Evolutionary conservation across 148 eudicot genomes (phyloP), one percentile per base, ranked within the genome.

Genomic region (Mesembryanthemum crystallinum): DNA sequence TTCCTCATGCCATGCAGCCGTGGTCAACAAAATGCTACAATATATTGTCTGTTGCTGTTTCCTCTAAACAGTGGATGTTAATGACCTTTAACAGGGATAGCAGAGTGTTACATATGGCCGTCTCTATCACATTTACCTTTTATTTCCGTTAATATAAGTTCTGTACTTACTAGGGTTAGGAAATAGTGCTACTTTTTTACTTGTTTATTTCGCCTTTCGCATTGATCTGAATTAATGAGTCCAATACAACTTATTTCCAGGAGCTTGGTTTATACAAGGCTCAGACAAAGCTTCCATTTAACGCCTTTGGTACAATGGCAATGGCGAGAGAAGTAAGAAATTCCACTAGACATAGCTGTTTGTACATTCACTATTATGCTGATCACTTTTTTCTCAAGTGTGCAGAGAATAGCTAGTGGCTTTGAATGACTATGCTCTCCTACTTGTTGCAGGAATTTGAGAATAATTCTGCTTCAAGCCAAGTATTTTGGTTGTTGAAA

Each of bases 231-330:
- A 76, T 27, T 74, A 20, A 60, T 29, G 25, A 47, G n/a, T 27
- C 6, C 3, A 10, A 17, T 73, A 17, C 39, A 54, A 25, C 52
- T 70, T 67, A 30, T 25, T 21, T 83, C 69, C 88, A 92, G 98
- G 98, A 92, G 64, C 91, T 92, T 84, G 99, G 98, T 79, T 90
- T 95, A 42, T 95, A 92, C 93, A 95, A 92, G 84, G 98, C 99
- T 83, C 99, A 95, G 80, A 92, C 98, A 64, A 95, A 83, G 83
- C 99, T 95, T 76, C 99, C 99, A 23, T 95, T 95, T 20, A 95
- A 95, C 83, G 99, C 98, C 71, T 95, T 95, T 76, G 99, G 99
- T 77, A 95, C 99, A 62, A 95, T 92, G 99, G 99, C 99, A 68
- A 95, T 95, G 99, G 99, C 99, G 12, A 89, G 97, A 92, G 99